phyloP scores from a whole-genome alignment of 345 rosid species.

The Xanthoceras sorbifolium region DNA sequence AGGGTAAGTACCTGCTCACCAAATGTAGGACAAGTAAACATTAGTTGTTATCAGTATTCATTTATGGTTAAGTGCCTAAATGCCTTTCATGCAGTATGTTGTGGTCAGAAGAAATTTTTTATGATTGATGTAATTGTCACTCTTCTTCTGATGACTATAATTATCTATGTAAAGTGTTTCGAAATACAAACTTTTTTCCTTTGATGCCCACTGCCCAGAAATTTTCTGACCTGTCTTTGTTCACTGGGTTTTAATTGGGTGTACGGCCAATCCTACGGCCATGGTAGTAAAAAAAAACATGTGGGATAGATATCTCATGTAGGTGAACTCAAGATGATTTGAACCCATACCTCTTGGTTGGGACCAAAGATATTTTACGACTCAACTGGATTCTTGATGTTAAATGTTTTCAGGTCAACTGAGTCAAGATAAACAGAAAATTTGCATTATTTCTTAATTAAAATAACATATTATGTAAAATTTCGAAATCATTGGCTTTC shows the following conservation, averaged over 20 bases:
- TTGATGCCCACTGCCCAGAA: too few relatives aligned
- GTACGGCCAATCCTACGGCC: too few relatives aligned
- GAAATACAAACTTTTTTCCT: not conserved
- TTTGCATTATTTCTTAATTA: not conserved
- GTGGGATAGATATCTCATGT: too few relatives aligned
- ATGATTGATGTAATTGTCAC: not conserved
- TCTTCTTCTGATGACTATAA: not conserved
- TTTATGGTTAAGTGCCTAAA: constrained; percentile 4
- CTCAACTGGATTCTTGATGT: not conserved
- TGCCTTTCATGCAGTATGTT: not conserved
- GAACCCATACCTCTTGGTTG: not conserved
- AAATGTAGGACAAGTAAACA: not conserved
- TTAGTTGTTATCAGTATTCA: not conserved
- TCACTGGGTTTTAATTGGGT: too few relatives aligned
- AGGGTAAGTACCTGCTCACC: constrained; percentile 31
- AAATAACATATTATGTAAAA: not conserved
- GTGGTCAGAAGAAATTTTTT: not conserved
- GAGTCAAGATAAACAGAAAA: not conserved
- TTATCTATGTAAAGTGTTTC: not conserved
- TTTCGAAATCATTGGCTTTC: not conserved
- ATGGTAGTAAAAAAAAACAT: too few relatives aligned
- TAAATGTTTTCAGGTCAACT: not conserved
- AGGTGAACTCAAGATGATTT: too few relatives aligned
- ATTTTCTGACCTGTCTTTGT: too few relatives aligned
- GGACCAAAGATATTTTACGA: not conserved